These are phyloP conservation scores for Xanthoceras sorbifolium DNA, from an alignment of 345 rosid genomes.

Conservation along the genomic window DNA sequence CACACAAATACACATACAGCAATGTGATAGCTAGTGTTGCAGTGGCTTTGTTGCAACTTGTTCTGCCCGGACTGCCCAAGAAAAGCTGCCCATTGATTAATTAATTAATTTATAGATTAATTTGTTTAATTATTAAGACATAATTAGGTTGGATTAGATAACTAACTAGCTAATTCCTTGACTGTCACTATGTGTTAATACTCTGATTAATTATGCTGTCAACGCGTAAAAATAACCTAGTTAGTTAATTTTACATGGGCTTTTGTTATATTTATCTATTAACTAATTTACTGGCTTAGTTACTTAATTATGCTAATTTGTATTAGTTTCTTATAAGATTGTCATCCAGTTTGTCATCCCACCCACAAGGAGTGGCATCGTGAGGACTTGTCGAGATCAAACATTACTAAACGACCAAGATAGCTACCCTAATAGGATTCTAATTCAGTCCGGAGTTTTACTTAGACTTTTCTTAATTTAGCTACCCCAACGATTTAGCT, in stretches of 20 bases:
- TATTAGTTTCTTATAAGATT: background rate
- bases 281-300: background rate
- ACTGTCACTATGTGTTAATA: constrained; percentile 15
- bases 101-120: too few species aligned
- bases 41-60: constrained; percentile 18
- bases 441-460: too few species aligned
- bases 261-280: background rate
- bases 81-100: constrained; percentile 4
- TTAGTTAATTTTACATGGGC: background rate
- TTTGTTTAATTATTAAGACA: too few species aligned
- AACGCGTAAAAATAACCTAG: constrained; percentile 11
- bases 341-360: too few species aligned
- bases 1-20: background rate
- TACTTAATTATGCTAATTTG: background rate
- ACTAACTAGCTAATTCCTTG: constrained; percentile 1
- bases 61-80: constrained; percentile 14
- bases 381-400: too few species aligned
- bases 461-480: too few species aligned
- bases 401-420: too few species aligned
- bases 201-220: constrained; percentile 23
- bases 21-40: constrained; percentile 5
- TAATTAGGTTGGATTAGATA: background rate
- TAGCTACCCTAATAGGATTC: too few species aligned
- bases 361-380: too few species aligned
- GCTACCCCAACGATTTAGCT: too few species aligned